Base-by-base conservation (phyloP, 106 monocot species). In the Dactylorhiza incarnata region DNA sequence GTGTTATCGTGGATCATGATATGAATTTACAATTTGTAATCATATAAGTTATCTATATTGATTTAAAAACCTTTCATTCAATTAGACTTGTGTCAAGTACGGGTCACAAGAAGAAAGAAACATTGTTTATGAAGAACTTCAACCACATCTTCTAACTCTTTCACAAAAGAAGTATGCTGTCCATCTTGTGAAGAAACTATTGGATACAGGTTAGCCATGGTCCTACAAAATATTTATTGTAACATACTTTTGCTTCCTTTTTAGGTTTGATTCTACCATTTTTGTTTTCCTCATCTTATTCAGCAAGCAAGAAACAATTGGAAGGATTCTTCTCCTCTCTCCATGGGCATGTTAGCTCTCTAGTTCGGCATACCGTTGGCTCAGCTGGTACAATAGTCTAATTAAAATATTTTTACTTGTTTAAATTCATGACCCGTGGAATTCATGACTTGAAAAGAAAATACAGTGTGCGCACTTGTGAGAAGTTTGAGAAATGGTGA, bases 141-240 rank as follows among this genome's bases (percentile, higher is more conserved):
- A 76, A 0, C 94, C 97, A 29, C 89, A 99, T 83, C 82, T 99
- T 84, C 89, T 99, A 50, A 71, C 48, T 74, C 91, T 99, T 52
- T 68, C 87, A 22, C 61, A 78, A 51, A 97, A 89, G 73, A 91
- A 84, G 74, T 97, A 97, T 82, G 89, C 94, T 65, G 91, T 91
- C 74, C 94, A 94, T 82, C 94, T 97, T 51, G 97, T 97, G 26
- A 97, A 97, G 66, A 97, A 94, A 79, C 78, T 97, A 69, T 68
- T 97, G 70, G 89, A 94, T 73, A 79, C 20, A 77, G 97, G 97
- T 97, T 80, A 43, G 7, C 19, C 22, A 69, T 24, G 45, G 9
- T 46, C 9, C 45, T 69, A 69, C 17, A 24, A 19, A 69, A 5
- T 23, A 46, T 24, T 26, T 65, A 26, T 65, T 65, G 20, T 20